These are phyloP conservation scores for Tylopilus sp. DNA, from an alignment of 1,284 basidiomycete genomes.

Conservation along the genomic window DNA sequence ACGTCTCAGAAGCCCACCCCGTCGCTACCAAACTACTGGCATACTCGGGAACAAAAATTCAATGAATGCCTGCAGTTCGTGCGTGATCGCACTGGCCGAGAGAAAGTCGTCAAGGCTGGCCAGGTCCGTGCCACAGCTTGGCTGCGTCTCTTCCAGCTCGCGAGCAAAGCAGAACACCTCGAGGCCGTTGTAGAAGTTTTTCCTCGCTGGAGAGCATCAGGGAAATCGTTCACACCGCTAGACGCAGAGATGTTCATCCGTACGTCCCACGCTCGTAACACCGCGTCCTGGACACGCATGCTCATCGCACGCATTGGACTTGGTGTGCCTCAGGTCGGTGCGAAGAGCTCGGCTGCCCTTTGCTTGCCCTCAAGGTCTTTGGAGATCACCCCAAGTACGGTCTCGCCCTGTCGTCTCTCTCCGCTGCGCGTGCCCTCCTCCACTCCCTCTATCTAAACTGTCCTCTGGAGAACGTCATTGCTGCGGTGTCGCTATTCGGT, in stretches of 20 bases:
- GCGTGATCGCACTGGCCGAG: conserved; percentile 28
- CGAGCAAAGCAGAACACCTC: conserved; percentile 44
- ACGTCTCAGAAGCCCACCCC: background rate
- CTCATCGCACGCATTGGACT: background rate
- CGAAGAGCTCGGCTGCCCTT: conserved; percentile 48
- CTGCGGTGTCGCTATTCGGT: conserved; percentile 48
- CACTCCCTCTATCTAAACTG: conserved; percentile 46
- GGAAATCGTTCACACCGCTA: conserved; percentile 37
- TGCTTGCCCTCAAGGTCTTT: conserved; percentile 56
- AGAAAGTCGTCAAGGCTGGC: conserved; percentile 28
- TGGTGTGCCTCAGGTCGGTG: conserved; percentile 47
- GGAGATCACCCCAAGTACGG: conserved; percentile 58
- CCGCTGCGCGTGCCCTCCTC: conserved; percentile 50
- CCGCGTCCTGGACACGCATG: background rate
- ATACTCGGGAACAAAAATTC: conserved; percentile 24
- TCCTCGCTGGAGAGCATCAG: conserved; percentile 44
- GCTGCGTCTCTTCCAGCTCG: conserved; percentile 47
- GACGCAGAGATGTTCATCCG: conserved; percentile 46
- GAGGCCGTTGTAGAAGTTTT: conserved; percentile 42
- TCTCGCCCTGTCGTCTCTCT: conserved; percentile 45
- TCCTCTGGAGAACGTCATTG: conserved; percentile 45
- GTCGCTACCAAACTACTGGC: background rate
- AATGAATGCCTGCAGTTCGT: conserved; percentile 26
- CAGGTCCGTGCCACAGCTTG: conserved; percentile 36
- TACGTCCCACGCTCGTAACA: conserved; percentile 33